phyloP scores from a whole-genome alignment of 805 yeast species.

The Nakazawaea laoshanensis region DNA sequence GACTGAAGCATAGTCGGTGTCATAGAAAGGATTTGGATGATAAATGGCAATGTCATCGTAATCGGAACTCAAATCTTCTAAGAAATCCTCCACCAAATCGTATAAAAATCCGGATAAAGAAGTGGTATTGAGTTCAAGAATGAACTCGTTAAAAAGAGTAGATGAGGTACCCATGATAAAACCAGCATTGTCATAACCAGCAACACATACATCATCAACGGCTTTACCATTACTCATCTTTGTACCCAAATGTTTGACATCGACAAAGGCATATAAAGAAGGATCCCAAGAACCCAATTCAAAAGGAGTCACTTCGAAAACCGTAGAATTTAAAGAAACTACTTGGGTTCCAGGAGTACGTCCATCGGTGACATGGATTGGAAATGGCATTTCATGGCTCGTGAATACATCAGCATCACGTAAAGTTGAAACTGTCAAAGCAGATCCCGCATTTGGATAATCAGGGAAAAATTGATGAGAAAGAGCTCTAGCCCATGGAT shows the following conservation, averaged over 20 bases:
- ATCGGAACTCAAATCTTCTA: slow-evolving; percentile 36
- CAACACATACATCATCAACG: slow-evolving; percentile 37
- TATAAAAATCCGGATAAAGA: slow-evolving; percentile 38
- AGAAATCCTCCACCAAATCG: slow-evolving; percentile 34
- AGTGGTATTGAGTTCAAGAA: slow-evolving; percentile 49
- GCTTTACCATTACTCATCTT: slow-evolving; percentile 53
- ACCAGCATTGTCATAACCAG: slow-evolving; percentile 76
- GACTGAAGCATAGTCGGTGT: slow-evolving; percentile 26
- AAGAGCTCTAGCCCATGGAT: slow-evolving; percentile 72
- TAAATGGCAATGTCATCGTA: slow-evolving; percentile 66
- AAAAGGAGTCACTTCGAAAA: slow-evolving; percentile 54
- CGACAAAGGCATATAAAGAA: slow-evolving; percentile 53
- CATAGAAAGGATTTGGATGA: slow-evolving; percentile 63
- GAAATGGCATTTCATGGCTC: slow-evolving; percentile 64
- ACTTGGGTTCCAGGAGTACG: slow-evolving; percentile 53
- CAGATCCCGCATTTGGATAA: slow-evolving; percentile 53
- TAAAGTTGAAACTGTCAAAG: slow-evolving; percentile 48
- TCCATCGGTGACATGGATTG: slow-evolving; percentile 57
- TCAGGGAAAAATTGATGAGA: slow-evolving; percentile 66
- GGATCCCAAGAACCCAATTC: slow-evolving; percentile 90
- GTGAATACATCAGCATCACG: slow-evolving; percentile 53
- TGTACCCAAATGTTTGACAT: slow-evolving; percentile 65
- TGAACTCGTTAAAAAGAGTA: slow-evolving; percentile 62
- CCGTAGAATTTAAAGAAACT: slow-evolving; percentile 59
- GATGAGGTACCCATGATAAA: slow-evolving; percentile 80